Evolutionary conservation across 1,284 basidiomycete genomes (phyloP).

Genomic region (Papiliotrema laurentii): DNA sequence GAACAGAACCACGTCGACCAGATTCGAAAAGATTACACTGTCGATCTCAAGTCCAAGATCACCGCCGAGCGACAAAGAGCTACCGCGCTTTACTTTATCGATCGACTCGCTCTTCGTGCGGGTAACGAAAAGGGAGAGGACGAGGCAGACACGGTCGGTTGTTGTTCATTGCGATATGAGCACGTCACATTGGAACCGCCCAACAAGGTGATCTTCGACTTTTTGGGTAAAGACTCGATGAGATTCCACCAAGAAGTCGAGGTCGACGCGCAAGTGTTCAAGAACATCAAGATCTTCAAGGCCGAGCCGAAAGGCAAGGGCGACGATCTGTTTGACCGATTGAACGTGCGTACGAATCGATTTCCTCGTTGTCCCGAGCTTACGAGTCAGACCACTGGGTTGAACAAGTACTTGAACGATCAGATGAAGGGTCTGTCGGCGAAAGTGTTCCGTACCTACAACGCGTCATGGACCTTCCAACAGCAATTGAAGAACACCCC

Average conservation of each 20-base stretch:
- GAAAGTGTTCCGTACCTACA: conserved; percentile 98
- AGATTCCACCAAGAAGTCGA: conserved; percentile 86
- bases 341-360: conserved; percentile 79
- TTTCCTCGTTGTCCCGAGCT: conserved; percentile 5
- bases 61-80: conserved; percentile 91
- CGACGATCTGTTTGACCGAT: conserved; percentile 90
- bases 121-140: conserved; percentile 98
- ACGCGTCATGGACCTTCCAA: conserved; percentile 92
- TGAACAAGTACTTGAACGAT: conserved; percentile 84
- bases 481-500: conserved; percentile 75
- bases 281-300: conserved; percentile 82
- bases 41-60: conserved; percentile 79
- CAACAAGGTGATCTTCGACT: conserved; percentile 81
- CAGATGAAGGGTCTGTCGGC: conserved; percentile 96
- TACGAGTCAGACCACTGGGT: conserved; percentile 60
- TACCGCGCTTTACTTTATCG: conserved; percentile 96
- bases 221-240: conserved; percentile 96
- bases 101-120: conserved; percentile 87
- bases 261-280: conserved; percentile 83
- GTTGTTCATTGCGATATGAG: conserved; percentile 90
- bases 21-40: conserved; percentile 79
- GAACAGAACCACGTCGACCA: conserved; percentile 76
- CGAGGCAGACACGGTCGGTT: conserved; percentile 95
- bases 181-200: conserved; percentile 87
- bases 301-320: conserved; percentile 82